phyloP scores from a whole-genome alignment of 176 grass and related monocot species.

The Puccinellia tenuiflora region DNA sequence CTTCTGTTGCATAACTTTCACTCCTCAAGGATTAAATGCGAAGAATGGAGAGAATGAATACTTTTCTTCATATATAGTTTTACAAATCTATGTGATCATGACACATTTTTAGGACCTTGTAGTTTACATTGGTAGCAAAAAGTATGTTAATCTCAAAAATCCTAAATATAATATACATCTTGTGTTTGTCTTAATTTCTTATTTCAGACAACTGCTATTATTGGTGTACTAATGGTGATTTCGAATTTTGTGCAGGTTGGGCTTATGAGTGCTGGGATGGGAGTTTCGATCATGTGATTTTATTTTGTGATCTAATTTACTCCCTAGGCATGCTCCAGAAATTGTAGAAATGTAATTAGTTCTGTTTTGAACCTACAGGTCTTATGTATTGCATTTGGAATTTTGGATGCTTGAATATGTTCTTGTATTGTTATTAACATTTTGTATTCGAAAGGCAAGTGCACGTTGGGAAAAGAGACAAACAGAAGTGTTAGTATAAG shows the following conservation, averaged over 20 bases:
- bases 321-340: background rate
- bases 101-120: too few species aligned
- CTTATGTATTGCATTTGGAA: background rate
- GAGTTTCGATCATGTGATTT: slow-evolving; percentile 16
- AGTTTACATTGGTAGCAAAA: too few species aligned
- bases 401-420: background rate
- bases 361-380: background rate
- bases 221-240: background rate
- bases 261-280: slow-evolving; percentile 75
- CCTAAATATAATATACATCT: too few species aligned
- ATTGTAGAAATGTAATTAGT: too few species aligned
- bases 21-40: slow-evolving; percentile 91
- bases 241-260: slow-evolving; percentile 63
- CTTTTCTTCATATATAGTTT: background rate
- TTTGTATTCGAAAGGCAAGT: slow-evolving; percentile 43
- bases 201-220: background rate
- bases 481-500: slow-evolving; percentile 75
- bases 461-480: slow-evolving; percentile 75
- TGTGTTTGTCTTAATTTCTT: background rate
- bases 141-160: too few species aligned
- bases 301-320: background rate
- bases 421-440: too few species aligned
- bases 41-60: slow-evolving; percentile 68
- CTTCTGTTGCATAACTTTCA: slow-evolving; percentile 80
- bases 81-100: background rate